These are phyloP conservation scores for Panicum virgatum DNA, from an alignment of 202 grass and related monocot species.

Conservation along the genomic window DNA sequence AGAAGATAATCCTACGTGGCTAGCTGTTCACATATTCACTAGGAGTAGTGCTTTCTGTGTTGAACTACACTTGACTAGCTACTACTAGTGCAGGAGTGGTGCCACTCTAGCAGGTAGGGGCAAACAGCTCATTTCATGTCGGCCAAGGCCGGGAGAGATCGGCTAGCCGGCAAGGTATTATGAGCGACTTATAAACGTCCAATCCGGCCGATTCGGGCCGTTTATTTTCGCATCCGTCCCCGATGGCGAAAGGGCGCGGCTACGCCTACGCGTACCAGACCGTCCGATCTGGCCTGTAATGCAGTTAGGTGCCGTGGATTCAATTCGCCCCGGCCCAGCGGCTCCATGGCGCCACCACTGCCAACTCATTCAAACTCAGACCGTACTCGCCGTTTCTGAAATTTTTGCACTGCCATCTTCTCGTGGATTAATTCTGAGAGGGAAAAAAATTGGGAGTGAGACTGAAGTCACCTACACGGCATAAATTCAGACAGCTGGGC, in stretches of 20 bases:
- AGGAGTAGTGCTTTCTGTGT: background rate
- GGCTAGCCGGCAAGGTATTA: background rate
- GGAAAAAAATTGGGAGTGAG: background rate
- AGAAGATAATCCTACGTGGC: background rate
- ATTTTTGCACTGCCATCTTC: background rate
- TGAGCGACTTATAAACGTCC: background rate
- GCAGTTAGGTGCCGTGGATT: conserved; percentile 9
- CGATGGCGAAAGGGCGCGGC: conserved; percentile 12
- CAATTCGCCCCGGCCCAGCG: conserved; percentile 27
- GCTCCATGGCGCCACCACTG: conserved; percentile 8
- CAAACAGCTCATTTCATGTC: background rate
- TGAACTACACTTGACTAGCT: background rate
- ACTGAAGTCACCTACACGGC: conserved; percentile 25
- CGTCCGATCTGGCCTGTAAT: conserved; percentile 13
- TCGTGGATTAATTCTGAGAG: background rate
- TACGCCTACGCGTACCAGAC: background rate
- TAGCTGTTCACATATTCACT: background rate
- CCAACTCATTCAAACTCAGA: conserved; percentile 9
- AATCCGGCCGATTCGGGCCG: background rate
- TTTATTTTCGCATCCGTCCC: conserved; percentile 1
- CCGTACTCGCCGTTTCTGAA: background rate
- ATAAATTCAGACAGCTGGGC: conserved; percentile 52
- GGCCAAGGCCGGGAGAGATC: background rate
- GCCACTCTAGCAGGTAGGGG: background rate
- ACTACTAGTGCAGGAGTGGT: background rate